Base-by-base conservation (phyloP, 192 early-diverging fungal species). In the Coemansia sp. region DNA sequence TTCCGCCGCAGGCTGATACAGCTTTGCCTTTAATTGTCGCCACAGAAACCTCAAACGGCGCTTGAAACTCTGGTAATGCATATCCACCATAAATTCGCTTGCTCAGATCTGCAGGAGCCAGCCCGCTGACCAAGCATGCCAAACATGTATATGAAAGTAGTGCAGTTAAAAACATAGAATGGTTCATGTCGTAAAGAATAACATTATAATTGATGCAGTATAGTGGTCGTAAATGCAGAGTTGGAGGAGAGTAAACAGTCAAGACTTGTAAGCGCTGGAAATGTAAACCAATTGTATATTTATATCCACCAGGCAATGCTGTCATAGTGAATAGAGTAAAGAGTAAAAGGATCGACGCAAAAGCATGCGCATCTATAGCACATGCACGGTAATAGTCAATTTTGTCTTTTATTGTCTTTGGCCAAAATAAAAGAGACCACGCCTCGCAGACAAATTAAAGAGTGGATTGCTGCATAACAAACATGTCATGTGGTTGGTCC, bases 81-180 rank as follows among this genome's bases (percentile, higher is more conserved):
- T 21, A 37, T 10, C 69, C 69, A 4, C 51, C 49, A 21, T 58
- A 37, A 16, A 71, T 71, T 37, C 69, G 69, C 57, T 65, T 71
- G 41, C 7, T 29, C 26, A 71, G 57, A 11, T 45, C 50, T 52
- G 23, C 23, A 8, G 50, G 50, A 52, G 17, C 50, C 50, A 52
- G 50, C 50, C 50, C 50, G 23, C 23, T 23, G 17, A 52, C 50
- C 17, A 19, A 52, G 22, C 50, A 19, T 10, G 21, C 10, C 50
- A 52, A 25, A 10, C 16, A 23, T 23, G 23, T 25, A 52, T 25
- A 52, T 23, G 21, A 7, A 23, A 52, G 17, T 52, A 19, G 17
- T 52, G 50, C 17, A 52, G 21, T 19, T 45, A n/a, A 45, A n/a
- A 45, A 45, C 14, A 45, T 45, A n/a, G 16, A 45, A 38, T n/a